Evolutionary conservation across 306 rosid genomes (phyloP).

Genomic region (Rosa multiflora): DNA sequence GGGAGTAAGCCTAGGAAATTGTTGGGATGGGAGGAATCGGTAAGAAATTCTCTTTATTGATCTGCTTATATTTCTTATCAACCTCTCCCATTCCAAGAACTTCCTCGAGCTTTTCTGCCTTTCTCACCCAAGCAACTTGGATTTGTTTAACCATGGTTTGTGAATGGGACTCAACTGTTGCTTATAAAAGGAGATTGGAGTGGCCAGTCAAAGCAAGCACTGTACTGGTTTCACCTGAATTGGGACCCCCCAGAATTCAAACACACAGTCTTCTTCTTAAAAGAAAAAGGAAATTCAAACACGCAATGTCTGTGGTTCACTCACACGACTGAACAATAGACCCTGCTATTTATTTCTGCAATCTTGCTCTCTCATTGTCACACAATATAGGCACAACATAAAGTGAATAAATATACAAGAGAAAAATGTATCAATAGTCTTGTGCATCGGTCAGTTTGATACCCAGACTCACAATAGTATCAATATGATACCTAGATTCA

Average conservation of each 20-base stretch:
- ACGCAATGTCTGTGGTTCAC: not conserved
- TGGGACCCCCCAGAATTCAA: not conserved
- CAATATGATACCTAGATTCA: no score
- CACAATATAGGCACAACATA: no score
- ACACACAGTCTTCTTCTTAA: not conserved
- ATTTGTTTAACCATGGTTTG: not conserved
- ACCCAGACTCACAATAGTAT: no score
- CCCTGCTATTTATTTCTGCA: not conserved
- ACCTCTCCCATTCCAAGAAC: not conserved
- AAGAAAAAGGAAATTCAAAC: no score
- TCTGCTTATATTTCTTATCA: not conserved
- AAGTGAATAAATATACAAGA: no score
- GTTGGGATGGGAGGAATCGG: not conserved
- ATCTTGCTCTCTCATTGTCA: not conserved
- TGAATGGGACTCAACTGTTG: not conserved
- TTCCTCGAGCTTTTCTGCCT: not conserved
- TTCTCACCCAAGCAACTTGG: not conserved
- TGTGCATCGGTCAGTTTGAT: no score
- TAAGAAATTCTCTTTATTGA: not conserved
- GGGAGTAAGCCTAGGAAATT: not conserved
- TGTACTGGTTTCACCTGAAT: not conserved
- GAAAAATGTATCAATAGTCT: no score
- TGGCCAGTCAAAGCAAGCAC: not conserved
- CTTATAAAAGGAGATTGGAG: not conserved
- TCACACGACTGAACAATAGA: not conserved